A percentile compares a stretch with the other conserved stretches of the same genome.
These are phyloP conservation scores for Tylopilus rubrobrunneus DNA, from an alignment of 768 basidiomycete genomes.

Conservation along the genomic window DNA sequence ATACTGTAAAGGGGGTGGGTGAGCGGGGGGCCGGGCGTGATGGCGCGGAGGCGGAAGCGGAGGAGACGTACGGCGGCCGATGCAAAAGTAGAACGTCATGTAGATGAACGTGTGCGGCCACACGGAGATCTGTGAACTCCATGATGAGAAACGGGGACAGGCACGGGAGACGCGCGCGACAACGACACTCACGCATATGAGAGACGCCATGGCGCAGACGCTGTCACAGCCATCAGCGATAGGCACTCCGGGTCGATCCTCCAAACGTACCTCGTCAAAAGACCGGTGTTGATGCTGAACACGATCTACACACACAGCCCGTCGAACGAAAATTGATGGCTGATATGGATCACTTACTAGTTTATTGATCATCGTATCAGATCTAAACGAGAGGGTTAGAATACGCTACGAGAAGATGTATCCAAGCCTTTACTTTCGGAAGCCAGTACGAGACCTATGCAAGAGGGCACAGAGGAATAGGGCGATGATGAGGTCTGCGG, in stretches of 20 bases:
- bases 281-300: conserved; percentile 45
- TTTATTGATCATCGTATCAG: conserved; percentile 50
- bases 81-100: neutral
- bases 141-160: neutral
- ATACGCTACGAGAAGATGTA: neutral
- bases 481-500: conserved; percentile 39
- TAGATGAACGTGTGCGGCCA: conserved; percentile 17
- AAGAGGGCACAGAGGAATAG: conserved; percentile 41
- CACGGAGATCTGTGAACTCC: conserved; percentile 38
- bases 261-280: conserved; percentile 28
- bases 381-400: conserved; percentile 14
- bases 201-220: conserved; percentile 51
- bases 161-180: too few relatives aligned
- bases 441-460: conserved; percentile 48
- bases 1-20: too few relatives aligned
- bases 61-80: neutral
- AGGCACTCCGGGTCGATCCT: neutral
- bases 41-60: neutral
- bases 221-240: conserved; percentile 19
- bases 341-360: conserved; percentile 23
- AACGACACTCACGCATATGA: conserved; percentile 39
- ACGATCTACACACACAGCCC: conserved; percentile 33
- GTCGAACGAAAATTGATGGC: neutral
- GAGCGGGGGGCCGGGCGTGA: too few relatives aligned
- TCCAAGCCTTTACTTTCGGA: conserved; percentile 32